phyloP scores from a whole-genome alignment of 352 stramenopile species.

The Pythium apleroticum region DNA sequence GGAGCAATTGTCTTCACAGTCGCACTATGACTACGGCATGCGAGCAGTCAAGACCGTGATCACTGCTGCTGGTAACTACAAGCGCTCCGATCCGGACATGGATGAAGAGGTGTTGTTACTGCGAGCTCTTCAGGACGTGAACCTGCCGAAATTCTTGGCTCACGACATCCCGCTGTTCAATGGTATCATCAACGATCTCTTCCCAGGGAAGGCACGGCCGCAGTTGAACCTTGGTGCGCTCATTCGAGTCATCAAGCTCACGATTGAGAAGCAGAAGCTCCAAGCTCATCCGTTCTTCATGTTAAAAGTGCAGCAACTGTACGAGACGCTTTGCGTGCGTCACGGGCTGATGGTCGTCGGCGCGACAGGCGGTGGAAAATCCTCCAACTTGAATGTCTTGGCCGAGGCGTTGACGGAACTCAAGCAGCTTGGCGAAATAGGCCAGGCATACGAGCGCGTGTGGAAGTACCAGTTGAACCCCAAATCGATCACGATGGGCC shows the following conservation, averaged over 20 bases:
- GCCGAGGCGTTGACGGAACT: constrained; percentile 85
- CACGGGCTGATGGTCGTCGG: constrained; percentile 96
- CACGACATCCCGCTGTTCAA: constrained; percentile 95
- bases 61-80: constrained; percentile 94
- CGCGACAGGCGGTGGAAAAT: constrained; percentile 92
- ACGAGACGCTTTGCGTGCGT: constrained; percentile 94
- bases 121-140: constrained; percentile 93
- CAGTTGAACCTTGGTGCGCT: constrained; percentile 90
- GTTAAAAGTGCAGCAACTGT: constrained; percentile 93
- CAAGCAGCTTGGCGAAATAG: constrained; percentile 73
- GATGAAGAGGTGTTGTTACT: constrained; percentile 93
- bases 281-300: constrained; percentile 92
- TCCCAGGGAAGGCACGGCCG: constrained; percentile 87
- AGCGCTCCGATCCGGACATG: constrained; percentile 90
- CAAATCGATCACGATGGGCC: constrained; percentile 95
- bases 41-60: constrained; percentile 95
- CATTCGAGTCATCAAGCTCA: constrained; percentile 86
- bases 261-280: constrained; percentile 78
- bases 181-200: constrained; percentile 94
- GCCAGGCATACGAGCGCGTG: constrained; percentile 87
- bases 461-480: constrained; percentile 90
- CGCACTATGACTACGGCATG: constrained; percentile 97
- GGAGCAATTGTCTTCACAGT: constrained; percentile 93
- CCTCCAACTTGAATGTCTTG: constrained; percentile 83
- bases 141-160: constrained; percentile 95